These are phyloP conservation scores for Saccharomycopsis vini DNA, from an alignment of 805 yeast species.

Conservation along the genomic window DNA sequence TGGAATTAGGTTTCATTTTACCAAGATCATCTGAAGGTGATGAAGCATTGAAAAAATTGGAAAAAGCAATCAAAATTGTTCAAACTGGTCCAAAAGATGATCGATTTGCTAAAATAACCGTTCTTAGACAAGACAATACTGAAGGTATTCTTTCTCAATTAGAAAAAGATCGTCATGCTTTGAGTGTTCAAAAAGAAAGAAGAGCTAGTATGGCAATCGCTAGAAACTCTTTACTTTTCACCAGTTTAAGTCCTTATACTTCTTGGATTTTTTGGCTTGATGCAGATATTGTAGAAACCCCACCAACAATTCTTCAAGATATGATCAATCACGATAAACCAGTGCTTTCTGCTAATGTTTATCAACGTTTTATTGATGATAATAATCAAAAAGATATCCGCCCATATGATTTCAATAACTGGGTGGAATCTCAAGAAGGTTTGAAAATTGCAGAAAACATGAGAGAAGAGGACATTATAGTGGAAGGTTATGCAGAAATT, in stretches of 20 bases:
- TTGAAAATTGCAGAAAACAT: constrained; percentile 59
- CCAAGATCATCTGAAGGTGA: constrained; percentile 84
- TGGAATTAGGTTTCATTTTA: constrained; percentile 85
- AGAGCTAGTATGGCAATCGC: constrained; percentile 90
- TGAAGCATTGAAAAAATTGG: constrained; percentile 59
- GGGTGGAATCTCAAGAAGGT: constrained; percentile 86
- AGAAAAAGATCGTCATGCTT: constrained; percentile 89
- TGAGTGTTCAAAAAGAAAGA: constrained; percentile 78
- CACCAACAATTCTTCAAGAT: constrained; percentile 76
- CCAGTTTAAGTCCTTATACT: constrained; percentile 81
- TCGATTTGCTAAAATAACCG: constrained; percentile 75
- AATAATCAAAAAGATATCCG: constrained; percentile 48
- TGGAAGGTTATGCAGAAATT: constrained; percentile 89
- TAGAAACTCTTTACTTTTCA: constrained; percentile 81
- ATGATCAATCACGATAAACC: constrained; percentile 79
- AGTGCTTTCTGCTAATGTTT: constrained; percentile 86
- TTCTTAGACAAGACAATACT: constrained; percentile 85
- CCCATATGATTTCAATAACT: constrained; percentile 92
- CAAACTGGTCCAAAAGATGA: constrained; percentile 56
- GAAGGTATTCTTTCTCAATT: constrained; percentile 62
- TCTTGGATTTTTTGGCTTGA: constrained; percentile 97
- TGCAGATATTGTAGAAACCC: constrained; percentile 88
- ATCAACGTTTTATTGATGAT: constrained; percentile 63
- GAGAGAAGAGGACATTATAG: constrained; percentile 83
- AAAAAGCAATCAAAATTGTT: constrained; percentile 60